These are phyloP conservation scores for Calonectria fujianensis DNA, from an alignment of 2,329 filamentous ascomycete species.

Conservation along the genomic window DNA sequence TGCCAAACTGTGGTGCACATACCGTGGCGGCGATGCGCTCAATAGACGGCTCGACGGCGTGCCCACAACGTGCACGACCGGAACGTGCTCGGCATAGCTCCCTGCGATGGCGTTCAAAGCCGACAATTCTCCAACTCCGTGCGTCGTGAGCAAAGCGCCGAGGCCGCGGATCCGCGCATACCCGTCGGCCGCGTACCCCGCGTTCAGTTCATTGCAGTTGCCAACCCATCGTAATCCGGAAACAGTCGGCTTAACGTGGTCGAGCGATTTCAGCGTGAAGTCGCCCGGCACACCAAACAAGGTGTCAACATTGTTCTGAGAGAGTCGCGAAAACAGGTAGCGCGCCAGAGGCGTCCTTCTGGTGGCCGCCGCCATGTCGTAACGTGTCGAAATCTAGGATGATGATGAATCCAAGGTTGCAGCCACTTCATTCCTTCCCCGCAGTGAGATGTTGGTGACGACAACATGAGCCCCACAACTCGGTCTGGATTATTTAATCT, in stretches of 20 bases:
- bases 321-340: constrained; percentile 3
- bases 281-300: constrained; percentile 12
- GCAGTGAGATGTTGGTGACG: neutral
- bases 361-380: neutral
- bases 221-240: constrained; percentile 13
- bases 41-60: neutral
- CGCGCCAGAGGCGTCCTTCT: neutral
- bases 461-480: neutral
- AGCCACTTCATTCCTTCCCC: neutral
- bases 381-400: neutral
- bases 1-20: constrained; percentile 5
- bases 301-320: neutral
- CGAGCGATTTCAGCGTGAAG: constrained; percentile 7
- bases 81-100: constrained; percentile 15
- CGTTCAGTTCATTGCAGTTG: constrained; percentile 21
- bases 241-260: neutral
- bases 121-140: neutral
- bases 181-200: constrained; percentile 15
- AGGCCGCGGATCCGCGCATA: constrained; percentile 11
- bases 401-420: neutral
- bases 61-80: constrained; percentile 13
- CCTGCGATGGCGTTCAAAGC: constrained; percentile 8
- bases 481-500: neutral
- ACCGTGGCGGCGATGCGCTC: neutral
- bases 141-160: constrained; percentile 7